Base-by-base conservation (phyloP, 768 basidiomycete species). In the Austroboletus festivus region DNA sequence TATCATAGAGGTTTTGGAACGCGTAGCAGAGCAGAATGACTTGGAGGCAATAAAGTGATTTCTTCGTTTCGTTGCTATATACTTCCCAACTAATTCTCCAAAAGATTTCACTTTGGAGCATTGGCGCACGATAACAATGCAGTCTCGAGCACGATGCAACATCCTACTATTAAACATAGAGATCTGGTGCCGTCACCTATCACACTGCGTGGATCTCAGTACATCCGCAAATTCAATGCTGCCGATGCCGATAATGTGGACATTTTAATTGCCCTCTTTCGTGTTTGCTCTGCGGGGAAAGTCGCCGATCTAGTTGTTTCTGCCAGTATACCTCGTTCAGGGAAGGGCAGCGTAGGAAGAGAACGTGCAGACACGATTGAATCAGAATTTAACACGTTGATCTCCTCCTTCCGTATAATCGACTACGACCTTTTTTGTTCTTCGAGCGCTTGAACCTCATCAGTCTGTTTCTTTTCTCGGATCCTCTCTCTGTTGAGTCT, bases 101-200 rank as follows among this genome's bases (percentile, higher is more conserved):
- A 46, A 67, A 99, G 95, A 66, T 93, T 86, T 59, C 94, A 96
- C 71, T 96, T 96, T 55, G 77, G 83, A 45, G 86, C 93, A 1
- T 69, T 98, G 38, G 94, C 93, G 12, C 83, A 95, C 59, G 96
- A 98, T 70, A 98, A 96, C 62, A 72, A 77, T 20, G 90, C 95
- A 6, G 54, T 67, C 35, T 74, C 75, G 10, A 69, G 72, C 10
- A 62, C 51, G 20, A 74, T 93, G 18, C 50, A 74, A 18, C 63
- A 61, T 3, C 65, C 81, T 22, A 48, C 53, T n/a, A 58, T 71
- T 3, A 52, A 76, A 28, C 60, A 64, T 45, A 74, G 69, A 22
- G 78, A 78, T 56, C 51, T 58, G 10, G 86, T 82, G 1, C 83
- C 85, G 4, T 68, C 75, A 30, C 81, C 83, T 1, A 73, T 81